Base-by-base conservation (phyloP, 352 stramenopile genomes). In the Phytophthora idaei region DNA sequence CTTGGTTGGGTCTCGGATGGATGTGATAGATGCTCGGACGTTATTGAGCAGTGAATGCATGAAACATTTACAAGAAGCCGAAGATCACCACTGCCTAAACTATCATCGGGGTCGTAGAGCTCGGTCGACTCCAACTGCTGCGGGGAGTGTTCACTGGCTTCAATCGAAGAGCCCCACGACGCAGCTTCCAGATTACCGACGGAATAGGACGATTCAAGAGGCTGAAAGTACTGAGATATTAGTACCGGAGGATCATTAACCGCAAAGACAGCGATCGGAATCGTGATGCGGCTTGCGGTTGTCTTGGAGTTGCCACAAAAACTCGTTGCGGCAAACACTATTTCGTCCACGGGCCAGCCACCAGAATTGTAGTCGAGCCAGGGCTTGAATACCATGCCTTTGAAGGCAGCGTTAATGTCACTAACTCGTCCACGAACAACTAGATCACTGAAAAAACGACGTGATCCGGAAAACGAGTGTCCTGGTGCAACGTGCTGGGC, bases 381-480 rank as follows among this genome's bases (percentile, higher is more conserved):
- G 1, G 79, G 77, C 17, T 78, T 81, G 52, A 81, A 93, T 52
- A 91, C 71, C 54, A 93, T 71, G 8, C 77, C 79, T 8, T 44
- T 46, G 28, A 93, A 67, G 10, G 83, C 82, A 8, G 57, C 47
- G 28, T 90, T 91, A 10, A 90, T 10, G 41, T 90, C 79, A 4
- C 27, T 28, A 12, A 78, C 41, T 36, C 65, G 59, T 11, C 81
- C 85, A 28, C 52, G 59, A 14, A 90, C 36, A 8, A 28, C 49
- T 3, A 88, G 34, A 0, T 44, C 55, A 3, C 69, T 75, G 51
- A 83, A 85, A 58, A 90, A 93, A 17, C 86, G 55, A 10, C 72
- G 63, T 15, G 77, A 77, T 29, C 66, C 53, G 8, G 29, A 55
- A 49, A 63, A 67, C 7, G 34, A 39, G 25, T 48, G 28, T 31